Percentiles rank a stretch among this genome's conserved stretches.
These are phyloP conservation scores for Ailanthus altissimus DNA, from an alignment of 345 rosid genomes.

Conservation along the genomic window DNA sequence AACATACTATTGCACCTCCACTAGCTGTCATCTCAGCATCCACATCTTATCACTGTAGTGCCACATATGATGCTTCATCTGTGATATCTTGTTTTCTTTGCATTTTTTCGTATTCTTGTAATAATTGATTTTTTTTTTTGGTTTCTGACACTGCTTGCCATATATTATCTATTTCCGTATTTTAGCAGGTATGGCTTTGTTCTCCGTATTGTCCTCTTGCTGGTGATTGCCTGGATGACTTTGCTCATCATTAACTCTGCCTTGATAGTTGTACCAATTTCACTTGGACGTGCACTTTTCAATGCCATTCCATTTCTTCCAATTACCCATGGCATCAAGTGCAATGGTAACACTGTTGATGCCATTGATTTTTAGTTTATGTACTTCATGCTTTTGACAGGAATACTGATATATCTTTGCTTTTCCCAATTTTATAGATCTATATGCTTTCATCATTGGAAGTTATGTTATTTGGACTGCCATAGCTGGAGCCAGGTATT, in stretches of 20 bases:
- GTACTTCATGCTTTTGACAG: conserved; percentile 1
- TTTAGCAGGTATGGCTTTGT: conserved; percentile 86
- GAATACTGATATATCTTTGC: conserved; percentile 22
- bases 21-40: conserved; percentile 1
- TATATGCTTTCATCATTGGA: conserved; percentile 93
- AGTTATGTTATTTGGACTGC: conserved; percentile 93
- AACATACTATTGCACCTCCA: neutral
- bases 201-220: conserved; percentile 72
- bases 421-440: conserved; percentile 46
- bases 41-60: neutral
- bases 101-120: neutral
- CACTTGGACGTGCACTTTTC: conserved; percentile 94
- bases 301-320: conserved; percentile 93
- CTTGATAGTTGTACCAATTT: conserved; percentile 81
- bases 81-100: neutral
- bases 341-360: conserved; percentile 67
- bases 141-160: neutral
- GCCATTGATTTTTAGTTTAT: neutral
- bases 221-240: conserved; percentile 96
- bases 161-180: conserved; percentile 20
- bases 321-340: conserved; percentile 94
- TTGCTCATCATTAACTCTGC: conserved; percentile 91
- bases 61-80: neutral
- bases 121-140: neutral
- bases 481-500: conserved; percentile 87